Percentiles rank a stretch among this genome's conserved stretches.
Evolutionary conservation across 2,329 filamentous ascomycete species (phyloP).

Genomic region (Cryphonectria parasitica): DNA sequence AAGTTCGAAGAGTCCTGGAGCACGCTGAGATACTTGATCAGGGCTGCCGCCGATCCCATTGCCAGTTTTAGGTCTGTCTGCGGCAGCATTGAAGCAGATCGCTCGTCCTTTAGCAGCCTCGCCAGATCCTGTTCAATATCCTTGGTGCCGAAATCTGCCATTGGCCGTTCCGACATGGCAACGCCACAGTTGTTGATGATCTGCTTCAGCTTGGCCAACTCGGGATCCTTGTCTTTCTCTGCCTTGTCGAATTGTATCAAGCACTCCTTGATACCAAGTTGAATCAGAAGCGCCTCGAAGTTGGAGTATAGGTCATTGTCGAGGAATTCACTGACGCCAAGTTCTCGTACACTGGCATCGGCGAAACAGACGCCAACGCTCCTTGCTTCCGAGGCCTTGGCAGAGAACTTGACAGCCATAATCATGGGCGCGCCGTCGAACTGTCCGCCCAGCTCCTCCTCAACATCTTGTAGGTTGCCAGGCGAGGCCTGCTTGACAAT

Average conservation of each 20-base stretch:
- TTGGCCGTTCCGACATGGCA: slow-evolving; percentile 79
- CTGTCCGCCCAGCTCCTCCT: slow-evolving; percentile 87
- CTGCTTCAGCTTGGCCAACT: slow-evolving; percentile 81
- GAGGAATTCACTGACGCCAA: slow-evolving; percentile 97
- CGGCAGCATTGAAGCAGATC: slow-evolving; percentile 74
- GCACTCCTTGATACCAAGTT: slow-evolving; percentile 93
- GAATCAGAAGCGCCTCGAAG: slow-evolving; percentile 94
- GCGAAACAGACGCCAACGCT: slow-evolving; percentile 96
- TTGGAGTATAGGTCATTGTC: slow-evolving; percentile 99
- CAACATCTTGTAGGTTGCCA: slow-evolving; percentile 94
- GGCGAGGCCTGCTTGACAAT: slow-evolving; percentile 90
- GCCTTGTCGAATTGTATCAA: slow-evolving; percentile 78
- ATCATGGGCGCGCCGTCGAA: slow-evolving; percentile 93
- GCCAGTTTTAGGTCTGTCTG: slow-evolving; percentile 93
- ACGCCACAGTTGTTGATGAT: slow-evolving; percentile 94
- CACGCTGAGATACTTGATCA: slow-evolving; percentile 93
- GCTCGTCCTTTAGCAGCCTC: slow-evolving; percentile 84
- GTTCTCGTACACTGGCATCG: slow-evolving; percentile 91
- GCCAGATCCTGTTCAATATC: slow-evolving; percentile 97
- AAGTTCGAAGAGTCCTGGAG: slow-evolving; percentile 94
- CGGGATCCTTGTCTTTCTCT: slow-evolving; percentile 85
- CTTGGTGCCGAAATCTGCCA: slow-evolving; percentile 78
- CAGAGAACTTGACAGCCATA: slow-evolving; percentile 87
- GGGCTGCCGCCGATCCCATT: slow-evolving; percentile 89
- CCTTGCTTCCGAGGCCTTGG: slow-evolving; percentile 83